A percentile compares a stretch with the other conserved stretches of the same genome.
Evolutionary conservation across 176 grass and related monocot genomes (phyloP).

Genomic region (Aechmea fasciata): DNA sequence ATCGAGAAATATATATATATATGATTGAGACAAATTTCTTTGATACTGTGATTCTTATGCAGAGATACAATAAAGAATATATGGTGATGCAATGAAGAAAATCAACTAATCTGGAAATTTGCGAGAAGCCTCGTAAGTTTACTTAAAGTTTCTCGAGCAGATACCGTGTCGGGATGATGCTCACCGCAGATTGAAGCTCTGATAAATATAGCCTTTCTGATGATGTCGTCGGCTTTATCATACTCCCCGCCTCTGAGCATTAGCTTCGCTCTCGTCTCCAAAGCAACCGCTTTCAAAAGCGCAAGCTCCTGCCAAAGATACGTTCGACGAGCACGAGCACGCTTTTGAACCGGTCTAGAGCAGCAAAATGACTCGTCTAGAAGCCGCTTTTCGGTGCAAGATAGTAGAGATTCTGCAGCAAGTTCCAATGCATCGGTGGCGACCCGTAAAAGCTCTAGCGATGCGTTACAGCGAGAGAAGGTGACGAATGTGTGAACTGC

Average conservation of each 20-base stretch:
- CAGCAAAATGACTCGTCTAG: slow-evolving; percentile 47
- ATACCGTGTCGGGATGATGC: slow-evolving; percentile 82
- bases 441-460: slow-evolving; percentile 59
- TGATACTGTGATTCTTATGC: slow-evolving; percentile 37
- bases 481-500: slow-evolving; percentile 82
- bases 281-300: slow-evolving; percentile 69
- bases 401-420: slow-evolving; percentile 70
- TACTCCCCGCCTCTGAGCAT: slow-evolving; percentile 92
- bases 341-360: slow-evolving; percentile 36
- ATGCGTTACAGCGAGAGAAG: slow-evolving; percentile 65
- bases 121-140: slow-evolving; percentile 96
- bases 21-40: neutral
- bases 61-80: slow-evolving; percentile 46
- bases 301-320: slow-evolving; percentile 91
- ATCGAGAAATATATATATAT: no score
- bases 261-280: slow-evolving; percentile 83
- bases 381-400: slow-evolving; percentile 63
- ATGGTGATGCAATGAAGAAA: slow-evolving; percentile 37
- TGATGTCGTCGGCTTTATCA: slow-evolving; percentile 76
- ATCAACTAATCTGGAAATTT: slow-evolving; percentile 89
- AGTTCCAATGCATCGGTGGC: slow-evolving; percentile 66
- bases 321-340: slow-evolving; percentile 38
- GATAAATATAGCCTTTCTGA: slow-evolving; percentile 92
- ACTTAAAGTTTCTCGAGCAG: slow-evolving; percentile 81
- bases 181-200: slow-evolving; percentile 84